Conservation (phyloP, 2,329 filamentous ascomycete species). For the Exserohilum rostratum region DNA sequence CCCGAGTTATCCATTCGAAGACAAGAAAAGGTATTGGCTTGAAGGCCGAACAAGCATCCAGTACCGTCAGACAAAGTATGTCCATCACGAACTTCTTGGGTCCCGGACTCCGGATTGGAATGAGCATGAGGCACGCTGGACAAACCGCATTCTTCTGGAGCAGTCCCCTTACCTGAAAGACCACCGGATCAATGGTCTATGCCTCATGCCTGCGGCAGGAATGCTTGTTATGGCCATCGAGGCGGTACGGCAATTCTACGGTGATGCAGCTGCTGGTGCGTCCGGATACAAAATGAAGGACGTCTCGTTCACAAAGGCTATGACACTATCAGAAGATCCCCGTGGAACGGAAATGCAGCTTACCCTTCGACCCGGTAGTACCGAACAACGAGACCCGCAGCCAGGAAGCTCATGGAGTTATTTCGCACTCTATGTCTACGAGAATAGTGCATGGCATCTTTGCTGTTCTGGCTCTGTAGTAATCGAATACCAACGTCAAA, state of each 20-base stretch:
- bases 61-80: slow-evolving; percentile 14
- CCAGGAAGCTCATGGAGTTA: slow-evolving; percentile 1
- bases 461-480: slow-evolving; percentile 29
- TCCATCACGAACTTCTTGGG: slow-evolving; percentile 26
- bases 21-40: slow-evolving; percentile 19
- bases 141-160: slow-evolving; percentile 39
- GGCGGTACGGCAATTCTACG: slow-evolving; percentile 12
- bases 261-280: background rate
- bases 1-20: slow-evolving; percentile 17
- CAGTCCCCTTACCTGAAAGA: slow-evolving; percentile 53
- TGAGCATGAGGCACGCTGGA: slow-evolving; percentile 17
- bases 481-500: slow-evolving; percentile 7
- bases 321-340: slow-evolving; percentile 5
- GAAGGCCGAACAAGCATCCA: slow-evolving; percentile 17
- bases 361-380: slow-evolving; percentile 7
- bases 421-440: slow-evolving; percentile 17
- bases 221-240: slow-evolving; percentile 15
- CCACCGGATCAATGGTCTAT: slow-evolving; percentile 41
- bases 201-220: slow-evolving; percentile 31
- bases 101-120: slow-evolving; percentile 26
- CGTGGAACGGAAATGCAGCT: slow-evolving; percentile 21
- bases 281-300: slow-evolving; percentile 15
- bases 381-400: background rate
- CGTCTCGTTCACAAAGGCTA: slow-evolving; percentile 10
- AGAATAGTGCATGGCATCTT: slow-evolving; percentile 28